Percentiles rank a stretch among this genome's conserved stretches.
These are phyloP conservation scores for Chaetoceros muelleri DNA, from an alignment of 108 stramenopile species.

Conservation along the genomic window DNA sequence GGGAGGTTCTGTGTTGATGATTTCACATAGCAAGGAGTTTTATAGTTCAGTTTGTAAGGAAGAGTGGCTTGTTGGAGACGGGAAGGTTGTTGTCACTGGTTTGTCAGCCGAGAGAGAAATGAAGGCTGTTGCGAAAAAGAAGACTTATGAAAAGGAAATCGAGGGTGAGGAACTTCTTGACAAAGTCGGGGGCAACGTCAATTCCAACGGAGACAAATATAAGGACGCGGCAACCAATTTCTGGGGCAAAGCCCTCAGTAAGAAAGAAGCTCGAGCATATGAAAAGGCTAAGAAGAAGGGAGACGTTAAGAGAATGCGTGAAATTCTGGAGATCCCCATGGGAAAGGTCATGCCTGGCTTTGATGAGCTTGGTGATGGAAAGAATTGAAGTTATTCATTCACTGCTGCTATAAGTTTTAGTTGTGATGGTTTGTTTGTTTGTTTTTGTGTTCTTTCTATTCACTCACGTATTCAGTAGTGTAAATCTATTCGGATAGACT, in stretches of 20 bases:
- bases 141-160: constrained; percentile 69
- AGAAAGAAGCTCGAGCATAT: constrained; percentile 81
- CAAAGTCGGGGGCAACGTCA: constrained; percentile 73
- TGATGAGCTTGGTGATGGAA: constrained; percentile 85
- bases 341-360: constrained; percentile 87
- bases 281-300: constrained; percentile 90
- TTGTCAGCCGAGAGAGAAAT: constrained; percentile 75
- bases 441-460: too few species aligned
- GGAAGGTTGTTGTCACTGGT: constrained; percentile 68
- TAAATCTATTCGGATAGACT: too few species aligned
- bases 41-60: constrained; percentile 87
- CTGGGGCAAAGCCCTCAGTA: constrained; percentile 75
- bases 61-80: constrained; percentile 89
- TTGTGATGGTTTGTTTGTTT: too few species aligned
- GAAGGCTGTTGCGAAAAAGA: constrained; percentile 83
- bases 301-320: constrained; percentile 72
- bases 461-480: too few species aligned
- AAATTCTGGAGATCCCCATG: constrained; percentile 70
- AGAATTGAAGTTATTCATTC: too few species aligned
- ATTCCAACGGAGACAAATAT: constrained; percentile 76
- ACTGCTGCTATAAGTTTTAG: too few species aligned
- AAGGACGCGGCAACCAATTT: constrained; percentile 84
- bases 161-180: constrained; percentile 46
- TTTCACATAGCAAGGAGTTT: constrained; percentile 97
- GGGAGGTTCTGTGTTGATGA: constrained; percentile 97